Evolutionary conservation across 257 asterid species (phyloP).

Genomic region (Marsdenia floribunda): DNA sequence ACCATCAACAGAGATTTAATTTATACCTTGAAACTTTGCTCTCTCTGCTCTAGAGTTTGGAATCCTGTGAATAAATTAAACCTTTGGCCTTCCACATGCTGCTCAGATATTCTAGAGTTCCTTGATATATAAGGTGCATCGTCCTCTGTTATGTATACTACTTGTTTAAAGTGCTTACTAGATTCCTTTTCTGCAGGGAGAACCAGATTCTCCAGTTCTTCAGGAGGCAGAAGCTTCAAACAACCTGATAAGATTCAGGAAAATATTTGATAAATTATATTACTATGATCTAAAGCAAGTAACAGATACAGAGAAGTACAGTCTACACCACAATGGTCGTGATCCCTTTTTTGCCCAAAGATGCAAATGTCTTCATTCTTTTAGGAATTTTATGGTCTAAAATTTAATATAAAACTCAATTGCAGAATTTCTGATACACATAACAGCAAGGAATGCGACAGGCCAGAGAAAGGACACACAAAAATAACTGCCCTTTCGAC

Average conservation of each 20-base stretch:
- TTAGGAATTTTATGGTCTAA: neutral
- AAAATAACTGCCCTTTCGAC: neutral
- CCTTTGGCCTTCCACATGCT: constrained; percentile 43
- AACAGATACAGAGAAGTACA: neutral
- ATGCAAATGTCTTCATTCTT: neutral
- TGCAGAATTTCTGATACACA: neutral
- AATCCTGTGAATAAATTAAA: constrained; percentile 88
- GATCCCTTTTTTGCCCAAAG: neutral
- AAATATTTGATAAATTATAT: neutral
- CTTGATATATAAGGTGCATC: constrained; percentile 28
- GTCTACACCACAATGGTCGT: neutral
- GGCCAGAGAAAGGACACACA: neutral
- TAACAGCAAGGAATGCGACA: neutral
- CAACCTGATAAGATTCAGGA: constrained; percentile 45
- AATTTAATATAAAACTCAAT: neutral
- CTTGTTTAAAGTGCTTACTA: constrained; percentile 38
- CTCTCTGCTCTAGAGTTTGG: constrained; percentile 81
- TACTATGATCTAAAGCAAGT: neutral
- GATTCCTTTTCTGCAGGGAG: constrained; percentile 45
- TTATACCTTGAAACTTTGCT: constrained; percentile 65
- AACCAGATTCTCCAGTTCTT: constrained; percentile 75
- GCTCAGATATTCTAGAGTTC: constrained; percentile 35
- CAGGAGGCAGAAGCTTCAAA: constrained; percentile 72
- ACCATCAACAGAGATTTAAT: neutral
- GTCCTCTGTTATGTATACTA: constrained; percentile 51